These are phyloP conservation scores for Oidiodendron maius DNA, from an alignment of 495 filamentous ascomycete genomes.

Conservation along the genomic window DNA sequence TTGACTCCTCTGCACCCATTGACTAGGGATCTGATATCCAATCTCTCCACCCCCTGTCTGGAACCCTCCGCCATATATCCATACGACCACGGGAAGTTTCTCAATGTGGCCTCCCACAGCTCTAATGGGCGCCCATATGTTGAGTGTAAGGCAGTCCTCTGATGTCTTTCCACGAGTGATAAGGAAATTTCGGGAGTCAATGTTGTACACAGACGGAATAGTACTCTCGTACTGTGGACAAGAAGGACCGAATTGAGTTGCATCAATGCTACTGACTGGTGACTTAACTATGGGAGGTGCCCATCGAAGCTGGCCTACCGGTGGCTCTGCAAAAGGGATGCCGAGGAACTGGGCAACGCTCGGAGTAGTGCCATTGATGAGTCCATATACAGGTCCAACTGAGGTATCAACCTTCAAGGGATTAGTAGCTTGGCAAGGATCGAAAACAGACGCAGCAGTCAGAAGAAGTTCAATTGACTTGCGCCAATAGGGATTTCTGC, in stretches of 20 bases:
- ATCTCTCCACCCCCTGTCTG: slow-evolving; percentile 38
- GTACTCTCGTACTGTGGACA: slow-evolving; percentile 43
- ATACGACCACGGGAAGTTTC: slow-evolving; percentile 48
- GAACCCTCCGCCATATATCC: slow-evolving; percentile 57
- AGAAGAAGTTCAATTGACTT: neutral
- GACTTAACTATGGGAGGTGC: slow-evolving; percentile 44
- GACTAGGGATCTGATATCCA: slow-evolving; percentile 24
- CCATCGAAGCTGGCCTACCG: slow-evolving; percentile 50
- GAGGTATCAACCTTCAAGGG: slow-evolving; percentile 24
- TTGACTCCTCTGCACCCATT: slow-evolving; percentile 32
- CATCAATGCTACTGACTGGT: slow-evolving; percentile 33
- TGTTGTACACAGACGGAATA: slow-evolving; percentile 21
- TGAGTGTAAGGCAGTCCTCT: slow-evolving; percentile 62
- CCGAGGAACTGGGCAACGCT: slow-evolving; percentile 49
- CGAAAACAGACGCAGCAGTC: neutral
- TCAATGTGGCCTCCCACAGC: slow-evolving; percentile 22
- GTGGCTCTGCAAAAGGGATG: slow-evolving; percentile 59
- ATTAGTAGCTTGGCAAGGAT: slow-evolving; percentile 4
- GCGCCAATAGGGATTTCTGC: too few species aligned
- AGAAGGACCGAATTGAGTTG: slow-evolving; percentile 35
- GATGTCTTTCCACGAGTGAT: slow-evolving; percentile 33
- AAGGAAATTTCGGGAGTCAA: slow-evolving; percentile 34
- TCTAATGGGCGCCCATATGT: slow-evolving; percentile 39
- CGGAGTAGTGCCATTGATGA: slow-evolving; percentile 27
- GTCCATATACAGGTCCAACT: slow-evolving; percentile 30